Evolutionary conservation across 805 yeast genomes (phyloP), one percentile per base, ranked within the genome.

Genomic region (Suhomyces canberraensis): DNA sequence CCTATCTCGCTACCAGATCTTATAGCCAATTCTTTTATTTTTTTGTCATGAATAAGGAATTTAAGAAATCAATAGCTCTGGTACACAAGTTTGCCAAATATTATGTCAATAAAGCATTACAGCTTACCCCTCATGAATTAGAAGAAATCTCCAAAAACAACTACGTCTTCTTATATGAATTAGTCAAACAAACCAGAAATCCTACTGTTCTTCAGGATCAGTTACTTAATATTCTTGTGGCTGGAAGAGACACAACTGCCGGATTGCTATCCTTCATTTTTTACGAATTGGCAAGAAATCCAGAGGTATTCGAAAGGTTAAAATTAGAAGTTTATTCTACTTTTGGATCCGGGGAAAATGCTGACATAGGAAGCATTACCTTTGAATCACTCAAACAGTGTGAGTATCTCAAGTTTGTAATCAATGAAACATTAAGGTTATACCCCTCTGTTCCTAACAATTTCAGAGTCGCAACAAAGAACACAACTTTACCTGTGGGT

Each of bases 171-270:
- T n/a, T n/a, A n/a, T n/a, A n/a, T n/a, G n/a, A n/a, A n/a, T n/a
- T n/a, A n/a, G n/a, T 75, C 33, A 66, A 68, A 51, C 71, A 71
- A 50, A 72, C 78, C 11, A 61, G 68, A 38, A 70, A 75, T 46
- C 73, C 75, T 15, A 54, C 42, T 35, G 61, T 64, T 13, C 66
- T 75, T 40, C 61, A 78, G 34, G 76, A 72, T 50, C 79, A 75
- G 54, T 60, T 72, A 27, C 58, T 75, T 51, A 74, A 72, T 48
- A 67, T 75, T 38, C 60, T 75, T 39, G 52, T 74, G 16, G 80
- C 80, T 13, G 79, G 78, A 20, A 63, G 80, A 47, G 79, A 75
- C 47, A 75, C 79, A 30, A 75, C 80, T 11, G 79, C 79, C 8
- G 68, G 73, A 3, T 55, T 71, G 24, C 62, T 75, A 38, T 64